Conservation (phyloP, 192 early-diverging fungal species). For the Backusella psychrophila region DNA sequence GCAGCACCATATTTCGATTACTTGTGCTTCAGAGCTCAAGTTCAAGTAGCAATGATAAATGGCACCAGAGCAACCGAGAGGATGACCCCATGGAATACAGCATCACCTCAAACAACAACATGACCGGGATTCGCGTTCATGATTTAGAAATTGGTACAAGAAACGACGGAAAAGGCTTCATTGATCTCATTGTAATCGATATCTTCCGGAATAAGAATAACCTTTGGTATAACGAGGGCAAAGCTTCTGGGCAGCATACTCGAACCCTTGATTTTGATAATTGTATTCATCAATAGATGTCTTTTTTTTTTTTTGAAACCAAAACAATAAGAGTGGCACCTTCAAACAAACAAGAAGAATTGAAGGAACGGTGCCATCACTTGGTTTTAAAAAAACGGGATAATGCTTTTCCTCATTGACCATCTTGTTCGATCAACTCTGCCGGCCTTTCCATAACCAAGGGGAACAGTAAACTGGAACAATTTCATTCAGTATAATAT, state of each 20-base stretch:
- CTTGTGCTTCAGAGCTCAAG: conserved; percentile 70
- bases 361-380: conserved; percentile 87
- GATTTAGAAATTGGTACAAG: conserved; percentile 83
- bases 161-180: conserved; percentile 82
- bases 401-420: no score
- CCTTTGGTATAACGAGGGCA: conserved; percentile 70
- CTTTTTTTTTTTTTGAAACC: conserved; percentile 49
- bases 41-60: conserved; percentile 81
- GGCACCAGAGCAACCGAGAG: conserved; percentile 70
- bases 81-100: conserved; percentile 86
- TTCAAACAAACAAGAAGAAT: conserved; percentile 80
- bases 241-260: conserved; percentile 67
- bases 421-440: conserved; percentile 47
- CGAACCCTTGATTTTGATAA: conserved; percentile 61
- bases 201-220: conserved; percentile 54
- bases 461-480: conserved; percentile 63
- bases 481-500: conserved; percentile 62
- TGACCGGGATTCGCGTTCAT: conserved; percentile 66
- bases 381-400: conserved; percentile 72
- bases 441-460: conserved; percentile 64
- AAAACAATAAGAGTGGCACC: conserved; percentile 76
- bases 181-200: conserved; percentile 79
- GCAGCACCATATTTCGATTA: conserved; percentile 83
- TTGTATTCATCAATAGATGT: conserved; percentile 40
- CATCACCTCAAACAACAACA: conserved; percentile 97